Evolutionary conservation across 352 stramenopile species (phyloP).

Genomic region (Phytophthora cactorum): DNA sequence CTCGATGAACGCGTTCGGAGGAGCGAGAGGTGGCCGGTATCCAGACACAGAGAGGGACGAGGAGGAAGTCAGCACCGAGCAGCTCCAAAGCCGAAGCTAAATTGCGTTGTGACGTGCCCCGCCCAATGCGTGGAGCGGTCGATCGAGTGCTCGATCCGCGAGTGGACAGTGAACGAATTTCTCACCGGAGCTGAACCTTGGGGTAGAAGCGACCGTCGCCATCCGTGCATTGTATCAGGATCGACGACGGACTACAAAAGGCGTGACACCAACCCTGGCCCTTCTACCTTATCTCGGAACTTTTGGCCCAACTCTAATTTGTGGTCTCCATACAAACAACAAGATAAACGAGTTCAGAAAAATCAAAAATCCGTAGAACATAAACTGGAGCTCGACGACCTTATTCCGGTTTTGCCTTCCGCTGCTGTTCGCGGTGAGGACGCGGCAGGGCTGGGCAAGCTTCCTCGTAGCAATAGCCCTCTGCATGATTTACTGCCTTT

Average conservation of each 20-base stretch:
- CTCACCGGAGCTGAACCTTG: conserved; percentile 40
- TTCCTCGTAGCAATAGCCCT: conserved; percentile 12
- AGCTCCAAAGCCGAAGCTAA: conserved; percentile 25
- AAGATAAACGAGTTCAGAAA: conserved; percentile 25
- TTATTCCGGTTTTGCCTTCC: conserved; percentile 33
- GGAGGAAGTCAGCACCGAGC: conserved; percentile 1
- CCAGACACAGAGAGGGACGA: conserved; percentile 5
- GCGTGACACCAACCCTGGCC: conserved; percentile 27
- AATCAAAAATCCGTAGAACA: conserved; percentile 18
- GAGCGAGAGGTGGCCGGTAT: conserved; percentile 26
- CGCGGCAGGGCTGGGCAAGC: conserved; percentile 14
- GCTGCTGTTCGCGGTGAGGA: conserved; percentile 20
- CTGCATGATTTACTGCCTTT: conserved; percentile 10
- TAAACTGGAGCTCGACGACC: conserved; percentile 22
- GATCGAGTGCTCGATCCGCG: conserved; percentile 18
- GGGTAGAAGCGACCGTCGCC: conserved; percentile 40
- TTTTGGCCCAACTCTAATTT: conserved; percentile 21
- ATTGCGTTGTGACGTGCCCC: conserved; percentile 44
- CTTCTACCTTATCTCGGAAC: conserved; percentile 37
- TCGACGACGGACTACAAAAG: conserved; percentile 43
- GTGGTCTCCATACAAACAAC: conserved; percentile 25
- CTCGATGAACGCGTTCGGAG: conserved; percentile 10
- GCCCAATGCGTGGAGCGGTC: not conserved
- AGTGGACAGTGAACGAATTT: conserved; percentile 44
- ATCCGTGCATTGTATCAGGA: conserved; percentile 45